Base-by-base conservation (phyloP, 805 yeast species). In the Hanseniaspora jakobsenii region DNA sequence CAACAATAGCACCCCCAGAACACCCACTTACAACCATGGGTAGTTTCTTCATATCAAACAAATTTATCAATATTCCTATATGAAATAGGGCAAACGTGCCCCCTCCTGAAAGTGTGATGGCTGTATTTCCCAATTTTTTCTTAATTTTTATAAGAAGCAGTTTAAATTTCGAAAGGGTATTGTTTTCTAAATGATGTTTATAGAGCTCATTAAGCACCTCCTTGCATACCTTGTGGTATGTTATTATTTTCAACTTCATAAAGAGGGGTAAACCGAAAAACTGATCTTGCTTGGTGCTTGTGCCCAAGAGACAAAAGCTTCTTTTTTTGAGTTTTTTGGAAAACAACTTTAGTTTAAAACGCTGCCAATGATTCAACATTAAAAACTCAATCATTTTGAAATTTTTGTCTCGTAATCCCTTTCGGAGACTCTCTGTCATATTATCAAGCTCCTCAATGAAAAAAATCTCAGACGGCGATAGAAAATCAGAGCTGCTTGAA, bases 1-100 rank as follows among this genome's bases (percentile, higher is more conserved):
- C 96, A 37, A 91, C 78, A 42, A 91, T 87, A 1, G 95, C 86
- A 14, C 99, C 99, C 0, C 96, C 94, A 19, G 95, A 84, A 12
- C 94, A 81, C 1, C 99, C 98, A 38, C 94, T 81, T 13, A 91
- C 75, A 29, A 91, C 82, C 38, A 81, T 71, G 0, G 99, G 99
- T 19, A 89, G 64, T 18, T 86, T 65, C 44, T 80, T 77, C 41
- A 73, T 70, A 52, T 84, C 91, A 32, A 80, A 63, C 24, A 91
- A 67, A 2, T 91, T 81, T 4, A 84, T 76, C 36, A 89, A 64
- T 0, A 91, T 95, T 1, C 99, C 99, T 47, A 86, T 81, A 52
- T 89, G 97, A 49, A 87, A 77, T 40, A 89, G 63, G 0, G 97
- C 98, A 64, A 89, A 82, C 4, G 94, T 82, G 2, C 94, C 86